Base-by-base conservation (phyloP, 106 monocot genomes). In the Acanthochlamys bracteata region DNA sequence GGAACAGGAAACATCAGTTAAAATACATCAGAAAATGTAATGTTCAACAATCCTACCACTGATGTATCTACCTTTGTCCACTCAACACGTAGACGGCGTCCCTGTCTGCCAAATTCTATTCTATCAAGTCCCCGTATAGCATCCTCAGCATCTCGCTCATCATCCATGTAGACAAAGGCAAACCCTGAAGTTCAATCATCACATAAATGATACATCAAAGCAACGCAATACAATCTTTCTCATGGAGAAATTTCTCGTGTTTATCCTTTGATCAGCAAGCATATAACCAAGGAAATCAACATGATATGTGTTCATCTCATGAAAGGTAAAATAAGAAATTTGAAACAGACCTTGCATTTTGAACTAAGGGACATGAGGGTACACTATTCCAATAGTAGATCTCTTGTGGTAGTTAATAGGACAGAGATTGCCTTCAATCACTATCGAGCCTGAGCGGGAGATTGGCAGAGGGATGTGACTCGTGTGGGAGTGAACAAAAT, bases 121-220 rank as follows among this genome's bases (percentile, higher is more conserved):
- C 96, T 51, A 41, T 96, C 96, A 77, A 96, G 80, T 66, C 73
- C 82, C 25, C 76, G 87, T 51, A 96, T 88, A 55, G 96, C 90
- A 83, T 91, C 87, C 70, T 91, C 96, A 41, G 91, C 96, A 74
- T 96, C 96, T 20, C 91, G 75, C 60, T 91, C 96, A 76, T 96
- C 96, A 61, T 96, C 91, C 96, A 96, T 96, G 82, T 96, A 96
- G 33, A 96, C 68, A 62, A 96, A 96, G 33, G 96, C 96, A 83
- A 96, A 96, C 16, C 96, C 96, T 96, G 68, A 66, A 55, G 15
- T 41, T 40, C 39, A 43, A 26, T 25, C 51, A 67, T 4, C 16
- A 24, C n/a, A 60, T 61, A 61, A 42, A 19, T 4, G 14, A 67
- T 2, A 42, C 15, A 66, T 11, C 6, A 6, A 33, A 33, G 6